Base-by-base conservation (phyloP, 208 protist species). In the Leishmania braziliensis region DNA sequence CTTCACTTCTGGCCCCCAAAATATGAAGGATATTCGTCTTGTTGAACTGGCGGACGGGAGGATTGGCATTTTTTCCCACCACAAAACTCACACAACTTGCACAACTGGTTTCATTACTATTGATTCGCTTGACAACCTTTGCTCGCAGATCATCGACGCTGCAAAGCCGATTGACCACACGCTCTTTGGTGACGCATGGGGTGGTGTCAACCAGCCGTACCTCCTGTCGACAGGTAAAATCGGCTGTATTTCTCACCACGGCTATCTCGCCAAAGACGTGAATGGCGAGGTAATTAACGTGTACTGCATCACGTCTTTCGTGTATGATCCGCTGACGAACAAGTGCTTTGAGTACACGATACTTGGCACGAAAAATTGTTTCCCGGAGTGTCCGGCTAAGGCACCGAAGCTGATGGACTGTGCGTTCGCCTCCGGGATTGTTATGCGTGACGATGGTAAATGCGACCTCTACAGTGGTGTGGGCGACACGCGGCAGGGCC, bases 391-490 rank as follows among this genome's bases (percentile, higher is more conserved):
- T 72, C 91, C 91, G 39, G 46, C 77, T 23, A 94, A 94, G 86
- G 87, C 84, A 3, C 81, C 75, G 8, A 90, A 88, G 68, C 78
- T 94, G 23, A 79, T 85, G n/a, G 91, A 94, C 83, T 94, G 91
- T 54, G 91, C 83, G 10, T 94, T 94, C 60, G 80, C 86, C 12
- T 90, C 89, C 0, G 91, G 91, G 33, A 92, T 94, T 58, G 85
- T 92, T 1, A 92, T 91, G 88, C 88, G 90, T 36, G 82, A 89
- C 4, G 91, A 94, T 73, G 91, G 89, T 33, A 92, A 91, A 81
- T 91, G 84, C 63, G 91, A 94, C 54, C 80, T 94, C 18, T 94
- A 94, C 85, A 92, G 91, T 68, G 91, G 91, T 36, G 72, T 94
- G 20, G 91, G 91, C 46, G 91, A 94, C 51, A 91, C 88, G 1